These are phyloP conservation scores for Pseudogymnoascus sp. DNA, from an alignment of 2,329 filamentous ascomycete species.

Conservation along the genomic window DNA sequence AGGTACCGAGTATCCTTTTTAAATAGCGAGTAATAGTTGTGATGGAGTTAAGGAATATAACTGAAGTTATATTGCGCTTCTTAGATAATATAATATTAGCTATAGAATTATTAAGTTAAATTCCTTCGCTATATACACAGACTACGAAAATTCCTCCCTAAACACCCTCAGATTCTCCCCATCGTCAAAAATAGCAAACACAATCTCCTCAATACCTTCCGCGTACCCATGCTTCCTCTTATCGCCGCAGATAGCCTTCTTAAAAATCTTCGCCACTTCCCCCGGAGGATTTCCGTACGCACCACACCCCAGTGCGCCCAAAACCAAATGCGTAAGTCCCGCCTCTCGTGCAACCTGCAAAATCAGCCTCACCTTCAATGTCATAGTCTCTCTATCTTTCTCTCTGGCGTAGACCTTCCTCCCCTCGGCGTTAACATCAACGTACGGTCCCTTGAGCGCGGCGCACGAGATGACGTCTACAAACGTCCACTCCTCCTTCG, in stretches of 20 bases:
- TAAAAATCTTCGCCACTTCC: constrained; percentile 57
- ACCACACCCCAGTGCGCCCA: constrained; percentile 65
- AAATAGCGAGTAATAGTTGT: neutral
- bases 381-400: constrained; percentile 21
- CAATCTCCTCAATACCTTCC: constrained; percentile 55
- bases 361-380: constrained; percentile 24
- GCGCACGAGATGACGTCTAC: constrained; percentile 24
- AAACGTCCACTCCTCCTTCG: constrained; percentile 24
- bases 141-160: constrained; percentile 29
- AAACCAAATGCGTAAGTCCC: constrained; percentile 50
- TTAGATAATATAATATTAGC: neutral
- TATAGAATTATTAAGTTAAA: neutral
- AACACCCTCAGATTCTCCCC: constrained; percentile 47
- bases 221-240: constrained; percentile 54
- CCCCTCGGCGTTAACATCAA: constrained; percentile 1
- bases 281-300: constrained; percentile 55
- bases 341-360: constrained; percentile 40
- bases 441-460: constrained; percentile 18
- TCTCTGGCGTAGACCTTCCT: constrained; percentile 23
- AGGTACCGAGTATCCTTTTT: neutral
- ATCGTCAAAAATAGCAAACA: constrained; percentile 55
- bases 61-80: neutral
- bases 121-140: constrained; percentile 18
- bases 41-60: neutral
- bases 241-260: constrained; percentile 47